These are phyloP conservation scores for Lactarius deliciosus DNA, from an alignment of 768 basidiomycete genomes.

Conservation along the genomic window DNA sequence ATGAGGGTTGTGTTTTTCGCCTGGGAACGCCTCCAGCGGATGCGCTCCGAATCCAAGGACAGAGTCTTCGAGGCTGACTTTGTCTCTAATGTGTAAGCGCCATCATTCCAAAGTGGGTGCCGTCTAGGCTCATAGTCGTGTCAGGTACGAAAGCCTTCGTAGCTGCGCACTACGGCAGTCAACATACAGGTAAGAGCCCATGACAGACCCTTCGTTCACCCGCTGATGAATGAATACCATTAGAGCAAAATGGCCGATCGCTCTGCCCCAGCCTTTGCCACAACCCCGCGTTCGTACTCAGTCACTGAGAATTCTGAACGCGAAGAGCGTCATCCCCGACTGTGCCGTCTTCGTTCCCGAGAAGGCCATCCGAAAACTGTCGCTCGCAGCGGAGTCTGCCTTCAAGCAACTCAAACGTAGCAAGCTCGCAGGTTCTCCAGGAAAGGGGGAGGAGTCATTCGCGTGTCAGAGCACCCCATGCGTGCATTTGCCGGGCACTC, in stretches of 20 bases:
- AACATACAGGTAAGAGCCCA: slow-evolving; percentile 41
- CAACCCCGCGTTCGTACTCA: slow-evolving; percentile 34
- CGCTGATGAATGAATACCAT: neutral
- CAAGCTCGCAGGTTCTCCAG: slow-evolving; percentile 39
- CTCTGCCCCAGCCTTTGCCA: slow-evolving; percentile 47
- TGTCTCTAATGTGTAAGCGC: slow-evolving; percentile 51
- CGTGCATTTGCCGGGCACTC: slow-evolving; percentile 45
- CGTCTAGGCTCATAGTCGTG: neutral
- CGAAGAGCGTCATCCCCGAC: slow-evolving; percentile 52
- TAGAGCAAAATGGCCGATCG: slow-evolving; percentile 50
- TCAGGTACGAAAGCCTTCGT: slow-evolving; percentile 51
- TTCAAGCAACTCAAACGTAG: slow-evolving; percentile 49
- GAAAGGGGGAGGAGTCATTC: slow-evolving; percentile 47
- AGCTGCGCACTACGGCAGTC: slow-evolving; percentile 45
- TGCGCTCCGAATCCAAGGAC: slow-evolving; percentile 44
- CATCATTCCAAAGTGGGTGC: neutral
- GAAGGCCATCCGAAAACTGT: slow-evolving; percentile 41
- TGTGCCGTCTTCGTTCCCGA: slow-evolving; percentile 49
- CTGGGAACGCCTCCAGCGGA: slow-evolving; percentile 45
- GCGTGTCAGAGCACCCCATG: slow-evolving; percentile 53
- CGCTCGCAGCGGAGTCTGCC: slow-evolving; percentile 44
- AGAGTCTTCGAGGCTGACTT: slow-evolving; percentile 57
- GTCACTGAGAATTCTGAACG: slow-evolving; percentile 42
- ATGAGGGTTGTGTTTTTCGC: slow-evolving; percentile 44
- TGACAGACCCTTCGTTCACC: slow-evolving; percentile 12